Evolutionary conservation across 2,329 filamentous ascomycete genomes (phyloP).

Genomic region (Aspergillus sp.): DNA sequence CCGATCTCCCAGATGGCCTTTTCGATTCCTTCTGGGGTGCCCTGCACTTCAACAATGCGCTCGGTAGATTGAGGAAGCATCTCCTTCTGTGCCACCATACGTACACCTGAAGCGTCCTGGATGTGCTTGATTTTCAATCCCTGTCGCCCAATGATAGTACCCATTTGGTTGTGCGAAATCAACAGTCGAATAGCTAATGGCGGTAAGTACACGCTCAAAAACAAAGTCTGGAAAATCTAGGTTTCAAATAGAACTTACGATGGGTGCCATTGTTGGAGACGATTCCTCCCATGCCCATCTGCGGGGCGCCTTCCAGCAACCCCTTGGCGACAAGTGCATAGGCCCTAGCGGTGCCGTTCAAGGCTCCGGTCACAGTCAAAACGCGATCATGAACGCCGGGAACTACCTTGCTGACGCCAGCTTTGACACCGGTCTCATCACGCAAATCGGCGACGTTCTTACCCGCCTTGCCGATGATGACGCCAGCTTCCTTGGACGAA

Average conservation of each 20-base stretch:
- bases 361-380: conserved; percentile 86
- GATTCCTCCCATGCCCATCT: conserved; percentile 93
- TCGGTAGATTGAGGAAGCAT: conserved; percentile 99
- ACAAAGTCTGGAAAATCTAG: neutral
- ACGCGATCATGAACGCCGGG: conserved; percentile 97
- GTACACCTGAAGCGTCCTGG: conserved; percentile 91
- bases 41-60: conserved; percentile 94
- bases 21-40: conserved; percentile 91
- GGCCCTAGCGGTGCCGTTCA: conserved; percentile 84
- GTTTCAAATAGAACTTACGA: conserved; percentile 62
- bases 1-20: conserved; percentile 98
- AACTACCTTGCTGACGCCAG: conserved; percentile 97
- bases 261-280: conserved; percentile 87
- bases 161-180: conserved; percentile 99
- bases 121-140: conserved; percentile 99
- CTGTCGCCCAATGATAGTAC: conserved; percentile 95
- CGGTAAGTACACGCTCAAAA: conserved; percentile 15
- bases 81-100: conserved; percentile 99
- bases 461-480: conserved; percentile 98
- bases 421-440: conserved; percentile 96
- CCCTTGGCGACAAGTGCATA: conserved; percentile 92
- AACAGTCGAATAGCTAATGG: conserved; percentile 85
- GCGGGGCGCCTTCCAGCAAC: conserved; percentile 86
- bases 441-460: conserved; percentile 97
- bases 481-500: conserved; percentile 96